Base-by-base conservation (phyloP, 2,329 filamentous ascomycete genomes). In the Paradendryphiella salina region DNA sequence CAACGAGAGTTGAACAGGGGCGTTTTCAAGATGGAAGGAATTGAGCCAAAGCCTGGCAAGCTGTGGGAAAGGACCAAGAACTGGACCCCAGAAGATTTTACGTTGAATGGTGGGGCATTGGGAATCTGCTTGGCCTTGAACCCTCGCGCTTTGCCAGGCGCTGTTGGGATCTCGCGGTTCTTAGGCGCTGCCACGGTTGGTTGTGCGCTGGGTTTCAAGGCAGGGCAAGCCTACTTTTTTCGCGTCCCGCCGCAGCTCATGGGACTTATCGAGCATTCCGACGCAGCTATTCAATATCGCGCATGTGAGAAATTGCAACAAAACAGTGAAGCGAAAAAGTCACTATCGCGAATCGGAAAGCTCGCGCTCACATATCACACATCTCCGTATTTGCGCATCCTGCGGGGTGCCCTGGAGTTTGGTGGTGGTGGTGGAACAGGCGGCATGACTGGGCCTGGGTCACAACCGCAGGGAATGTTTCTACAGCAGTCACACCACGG, bases 61-160 rank as follows among this genome's bases (percentile, higher is more conserved):
- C 35, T 64, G 14, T 65, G 57, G 59, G 59, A 66, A 36, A 44
- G 46, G n/a, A 61, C 60, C 17, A 53, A 54, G n/a, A 42, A 54
- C 9, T 58, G 53, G 52, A 60, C 54, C 1, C 8, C 38, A 7
- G 60, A 65, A 29, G 63, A 66, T 31, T 33, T 37, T 0, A 40
- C 50, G 11, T n/a, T 65, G 7, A 32, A 34, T 11, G 62, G 62
- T 26, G 62, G 54, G 28, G 52, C 35, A 6, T 39, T 59, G 14
- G 60, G 57, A 11, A 36, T 56, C 5, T 51, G 59, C 3, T 23
- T 51, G 13, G 59, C 57, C 9, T 31, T 62, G 9, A 60, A 57
- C 11, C 52, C 49, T 4, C 57, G 59, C 23, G 39, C 60, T 3
- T 46, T 66, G 13, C 60, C 56, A 11, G 61, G 57, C 11, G 54